These are phyloP conservation scores for Sporopachydermia lactativora DNA, from an alignment of 805 yeast genomes.

Conservation along the genomic window DNA sequence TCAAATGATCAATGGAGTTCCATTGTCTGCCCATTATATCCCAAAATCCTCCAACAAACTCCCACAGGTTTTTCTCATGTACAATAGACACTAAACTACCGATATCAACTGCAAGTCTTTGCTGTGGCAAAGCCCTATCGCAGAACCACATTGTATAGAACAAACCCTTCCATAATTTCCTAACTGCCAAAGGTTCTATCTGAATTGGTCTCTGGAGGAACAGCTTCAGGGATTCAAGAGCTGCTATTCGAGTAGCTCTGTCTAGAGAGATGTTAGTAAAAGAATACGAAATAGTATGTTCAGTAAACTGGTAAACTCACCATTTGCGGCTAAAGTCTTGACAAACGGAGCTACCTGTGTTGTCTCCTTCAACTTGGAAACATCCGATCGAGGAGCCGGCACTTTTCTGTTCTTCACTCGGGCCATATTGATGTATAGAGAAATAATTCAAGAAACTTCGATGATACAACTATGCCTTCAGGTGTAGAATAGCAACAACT, in stretches of 20 bases:
- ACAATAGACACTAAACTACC: constrained; percentile 33
- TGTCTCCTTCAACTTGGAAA: constrained; percentile 12
- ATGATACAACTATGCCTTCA: too few relatives aligned
- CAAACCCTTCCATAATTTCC: constrained; percentile 92
- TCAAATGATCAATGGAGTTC: constrained; percentile 66
- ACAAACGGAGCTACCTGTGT: constrained; percentile 37
- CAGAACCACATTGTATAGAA: constrained; percentile 94
- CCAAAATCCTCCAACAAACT: constrained; percentile 72
- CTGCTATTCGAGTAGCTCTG: constrained; percentile 58
- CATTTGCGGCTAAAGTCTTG: constrained; percentile 73
- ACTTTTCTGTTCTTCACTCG: neutral
- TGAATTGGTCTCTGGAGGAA: constrained; percentile 33
- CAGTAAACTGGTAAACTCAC: constrained; percentile 15
- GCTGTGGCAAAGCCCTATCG: constrained; percentile 89
- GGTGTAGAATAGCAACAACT: too few relatives aligned
- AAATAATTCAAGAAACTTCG: too few relatives aligned
- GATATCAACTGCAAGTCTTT: constrained; percentile 58
- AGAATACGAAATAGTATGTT: neutral
- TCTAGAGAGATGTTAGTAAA: constrained; percentile 18
- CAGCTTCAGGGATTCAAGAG: constrained; percentile 48
- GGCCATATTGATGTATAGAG: too few relatives aligned
- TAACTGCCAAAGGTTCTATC: constrained; percentile 37
- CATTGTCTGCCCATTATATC: constrained; percentile 64
- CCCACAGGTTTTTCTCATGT: constrained; percentile 25
- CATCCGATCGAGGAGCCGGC: neutral